Percentiles rank a stretch among this genome's conserved stretches.
Conservation (phyloP, 371 early-diverging fungal genomes). For the Antonospora locustae region DNA sequence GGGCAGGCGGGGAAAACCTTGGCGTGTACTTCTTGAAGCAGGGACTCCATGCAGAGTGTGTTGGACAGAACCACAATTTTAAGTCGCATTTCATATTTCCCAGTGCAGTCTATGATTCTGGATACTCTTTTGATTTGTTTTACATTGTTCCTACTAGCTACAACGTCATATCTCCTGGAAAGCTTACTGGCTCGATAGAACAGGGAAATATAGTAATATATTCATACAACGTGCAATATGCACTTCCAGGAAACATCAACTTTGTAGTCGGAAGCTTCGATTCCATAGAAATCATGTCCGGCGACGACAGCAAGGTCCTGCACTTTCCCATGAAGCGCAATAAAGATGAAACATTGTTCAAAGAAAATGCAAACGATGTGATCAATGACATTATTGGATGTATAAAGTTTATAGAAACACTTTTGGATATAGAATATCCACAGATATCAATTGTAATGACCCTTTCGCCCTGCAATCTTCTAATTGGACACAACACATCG, state of each 20-base stretch:
- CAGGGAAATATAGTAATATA: slow-evolving; percentile 39
- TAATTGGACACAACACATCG: slow-evolving; percentile 22
- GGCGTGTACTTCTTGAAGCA: slow-evolving; percentile 27
- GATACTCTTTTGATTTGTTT: slow-evolving; percentile 39
- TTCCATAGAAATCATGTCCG: slow-evolving; percentile 12
- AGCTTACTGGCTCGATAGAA: slow-evolving; percentile 38
- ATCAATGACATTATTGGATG: slow-evolving; percentile 22
- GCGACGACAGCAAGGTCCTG: slow-evolving; percentile 25
- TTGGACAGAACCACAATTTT: slow-evolving; percentile 8
- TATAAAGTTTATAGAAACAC: slow-evolving; percentile 25
- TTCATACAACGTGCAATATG: slow-evolving; percentile 30
- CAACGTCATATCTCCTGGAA: slow-evolving; percentile 41
- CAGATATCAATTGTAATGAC: no score
- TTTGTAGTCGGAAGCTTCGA: slow-evolving; percentile 49
- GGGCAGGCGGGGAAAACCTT: slow-evolving; percentile 4
- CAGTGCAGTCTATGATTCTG: slow-evolving; percentile 2
- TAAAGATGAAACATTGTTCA: slow-evolving; percentile 1
- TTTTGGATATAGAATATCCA: slow-evolving; percentile 20
- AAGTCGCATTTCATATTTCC: slow-evolving; percentile 25
- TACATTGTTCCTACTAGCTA: slow-evolving; percentile 43
- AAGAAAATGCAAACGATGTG: slow-evolving; percentile 14
- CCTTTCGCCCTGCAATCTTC: no score
- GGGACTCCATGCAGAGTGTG: slow-evolving; percentile 26
- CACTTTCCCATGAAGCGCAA: slow-evolving; percentile 9
- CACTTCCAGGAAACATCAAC: slow-evolving; percentile 23